Conservation (phyloP, 129 eudicot genomes). For the Solidago caesia region DNA sequence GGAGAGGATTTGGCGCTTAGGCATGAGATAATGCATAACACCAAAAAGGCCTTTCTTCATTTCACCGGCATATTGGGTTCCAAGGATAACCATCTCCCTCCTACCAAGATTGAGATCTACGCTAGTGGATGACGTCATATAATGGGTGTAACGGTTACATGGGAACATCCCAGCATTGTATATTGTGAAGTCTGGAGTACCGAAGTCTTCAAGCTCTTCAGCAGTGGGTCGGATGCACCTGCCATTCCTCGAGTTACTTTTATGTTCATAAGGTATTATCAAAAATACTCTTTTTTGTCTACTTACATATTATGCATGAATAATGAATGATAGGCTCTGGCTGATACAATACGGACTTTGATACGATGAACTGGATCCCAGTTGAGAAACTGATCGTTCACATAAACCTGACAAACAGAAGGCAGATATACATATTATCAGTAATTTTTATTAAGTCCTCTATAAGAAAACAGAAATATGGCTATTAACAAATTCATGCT, state of each 20-base stretch:
- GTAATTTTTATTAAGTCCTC: too few species aligned
- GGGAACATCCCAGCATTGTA: slow-evolving; percentile 99
- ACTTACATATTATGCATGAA: slow-evolving; percentile 99
- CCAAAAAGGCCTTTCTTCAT: slow-evolving; percentile 99
- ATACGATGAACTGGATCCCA: slow-evolving; percentile 94
- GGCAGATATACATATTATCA: not conserved
- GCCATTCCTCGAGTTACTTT: slow-evolving; percentile 70
- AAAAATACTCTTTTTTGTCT: slow-evolving; percentile 2
- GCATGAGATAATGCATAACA: slow-evolving; percentile 99
- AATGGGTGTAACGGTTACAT: slow-evolving; percentile 97
- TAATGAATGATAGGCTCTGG: slow-evolving; percentile 96
- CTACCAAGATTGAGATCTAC: slow-evolving; percentile 89
- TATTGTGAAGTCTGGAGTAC: slow-evolving; percentile 99
- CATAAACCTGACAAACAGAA: slow-evolving; percentile 60
- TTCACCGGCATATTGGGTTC: slow-evolving; percentile 99
- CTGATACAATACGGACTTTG: slow-evolving; percentile 95
- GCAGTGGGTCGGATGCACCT: slow-evolving; percentile 99
- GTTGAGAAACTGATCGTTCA: slow-evolving; percentile 92
- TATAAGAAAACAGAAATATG: too few species aligned
- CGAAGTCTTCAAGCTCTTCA: slow-evolving; percentile 97
- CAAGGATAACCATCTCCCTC: slow-evolving; percentile 97
- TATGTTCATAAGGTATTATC: too few species aligned
- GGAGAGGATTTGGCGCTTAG: slow-evolving; percentile 91
- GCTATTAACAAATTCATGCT: too few species aligned
- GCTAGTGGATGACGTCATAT: slow-evolving; percentile 99